Evolutionary conservation across 768 basidiomycete species (phyloP).

Genomic region (Mycena venus): DNA sequence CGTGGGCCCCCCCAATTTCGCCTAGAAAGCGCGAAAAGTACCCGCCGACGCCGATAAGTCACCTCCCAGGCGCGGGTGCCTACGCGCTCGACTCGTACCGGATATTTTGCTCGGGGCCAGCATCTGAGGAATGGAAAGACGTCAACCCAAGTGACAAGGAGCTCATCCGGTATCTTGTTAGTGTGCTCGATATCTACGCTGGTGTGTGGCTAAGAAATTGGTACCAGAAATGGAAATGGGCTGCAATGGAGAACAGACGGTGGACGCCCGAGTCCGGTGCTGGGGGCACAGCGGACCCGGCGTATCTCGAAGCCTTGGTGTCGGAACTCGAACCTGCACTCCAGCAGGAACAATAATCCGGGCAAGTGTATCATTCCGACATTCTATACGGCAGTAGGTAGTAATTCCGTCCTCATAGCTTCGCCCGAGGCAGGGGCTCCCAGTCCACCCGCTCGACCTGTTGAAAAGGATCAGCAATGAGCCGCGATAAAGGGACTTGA

Average conservation of each 20-base stretch:
- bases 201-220: neutral
- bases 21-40: conserved; percentile 48
- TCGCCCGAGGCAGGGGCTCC: conserved; percentile 57
- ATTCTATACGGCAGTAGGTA: neutral
- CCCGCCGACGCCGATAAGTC: conserved; percentile 63
- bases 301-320: conserved; percentile 56
- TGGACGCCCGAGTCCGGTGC: conserved; percentile 65
- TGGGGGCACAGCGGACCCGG: conserved; percentile 49
- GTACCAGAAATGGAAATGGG: conserved; percentile 81
- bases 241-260: conserved; percentile 61
- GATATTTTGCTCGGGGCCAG: conserved; percentile 68
- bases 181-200: conserved; percentile 33
- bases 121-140: conserved; percentile 68
- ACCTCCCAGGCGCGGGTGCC: conserved; percentile 73
- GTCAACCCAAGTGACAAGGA: conserved; percentile 81
- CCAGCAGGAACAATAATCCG: neutral
- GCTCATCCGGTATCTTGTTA: conserved; percentile 73
- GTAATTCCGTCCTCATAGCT: conserved; percentile 10
- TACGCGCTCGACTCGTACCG: conserved; percentile 85
- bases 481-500: neutral
- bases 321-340: conserved; percentile 48
- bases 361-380: neutral
- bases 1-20: conserved; percentile 26
- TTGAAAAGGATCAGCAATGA: conserved; percentile 6
- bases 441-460: conserved; percentile 79